These are phyloP conservation scores for Silene uniflora DNA, from an alignment of 148 eudicot genomes.

Conservation along the genomic window DNA sequence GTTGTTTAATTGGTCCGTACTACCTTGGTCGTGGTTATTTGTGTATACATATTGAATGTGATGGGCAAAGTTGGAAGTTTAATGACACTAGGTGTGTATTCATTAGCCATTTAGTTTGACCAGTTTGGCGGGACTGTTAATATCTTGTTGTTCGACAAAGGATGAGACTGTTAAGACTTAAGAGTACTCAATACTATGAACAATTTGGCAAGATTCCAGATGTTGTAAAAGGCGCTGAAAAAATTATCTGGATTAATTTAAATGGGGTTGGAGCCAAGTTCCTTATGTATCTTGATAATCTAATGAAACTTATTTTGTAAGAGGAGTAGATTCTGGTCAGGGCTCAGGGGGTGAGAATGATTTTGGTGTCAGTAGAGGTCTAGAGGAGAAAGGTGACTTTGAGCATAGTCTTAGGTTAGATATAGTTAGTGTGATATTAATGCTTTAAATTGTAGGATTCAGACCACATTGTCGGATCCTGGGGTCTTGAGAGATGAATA, in stretches of 20 bases:
- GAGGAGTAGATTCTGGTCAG: slow-evolving; percentile 49
- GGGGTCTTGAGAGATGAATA: slow-evolving; percentile 44
- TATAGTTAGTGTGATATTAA: slow-evolving; percentile 28
- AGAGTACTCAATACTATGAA: slow-evolving; percentile 91
- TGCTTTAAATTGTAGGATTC: slow-evolving; percentile 31
- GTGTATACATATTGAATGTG: slow-evolving; percentile 46
- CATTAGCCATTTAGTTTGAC: slow-evolving; percentile 94
- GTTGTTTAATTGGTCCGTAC: no score
- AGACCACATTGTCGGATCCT: slow-evolving; percentile 35
- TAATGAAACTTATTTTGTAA: slow-evolving; percentile 91
- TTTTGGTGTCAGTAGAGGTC: slow-evolving; percentile 31
- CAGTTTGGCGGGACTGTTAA: slow-evolving; percentile 99
- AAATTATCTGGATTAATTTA: slow-evolving; percentile 68
- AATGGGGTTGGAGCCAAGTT: slow-evolving; percentile 82
- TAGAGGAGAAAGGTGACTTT: slow-evolving; percentile 25
- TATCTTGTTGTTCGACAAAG: slow-evolving; percentile 80
- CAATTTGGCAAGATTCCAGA: slow-evolving; percentile 97
- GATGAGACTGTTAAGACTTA: slow-evolving; percentile 83
- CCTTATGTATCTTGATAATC: slow-evolving; percentile 87
- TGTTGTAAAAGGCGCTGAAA: slow-evolving; percentile 87
- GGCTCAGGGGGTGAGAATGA: slow-evolving; percentile 28
- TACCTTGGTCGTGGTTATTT: no score
- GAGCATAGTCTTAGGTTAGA: slow-evolving; percentile 37
- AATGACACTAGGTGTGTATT: slow-evolving; percentile 81
- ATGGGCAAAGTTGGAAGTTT: slow-evolving; percentile 76